Evolutionary conservation across 768 basidiomycete species (phyloP).

Genomic region (Goffeauzyma gilvescens): DNA sequence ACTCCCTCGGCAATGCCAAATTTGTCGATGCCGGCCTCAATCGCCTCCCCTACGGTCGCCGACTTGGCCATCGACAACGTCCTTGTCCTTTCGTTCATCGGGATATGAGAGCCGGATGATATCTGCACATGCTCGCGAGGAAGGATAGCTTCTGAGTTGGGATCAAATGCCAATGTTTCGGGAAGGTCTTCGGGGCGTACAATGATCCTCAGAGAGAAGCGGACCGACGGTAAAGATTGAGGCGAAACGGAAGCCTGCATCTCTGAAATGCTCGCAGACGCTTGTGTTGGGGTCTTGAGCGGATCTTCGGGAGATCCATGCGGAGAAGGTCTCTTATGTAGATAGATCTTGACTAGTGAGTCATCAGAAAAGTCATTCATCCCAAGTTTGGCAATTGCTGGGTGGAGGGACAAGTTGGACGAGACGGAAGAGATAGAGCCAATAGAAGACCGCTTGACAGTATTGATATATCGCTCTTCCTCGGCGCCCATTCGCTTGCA

Average conservation of each 20-base stretch:
- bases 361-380: slow-evolving; percentile 99
- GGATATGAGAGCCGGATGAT: slow-evolving; percentile 43
- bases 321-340: slow-evolving; percentile 49
- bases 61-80: slow-evolving; percentile 87
- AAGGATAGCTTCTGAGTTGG: slow-evolving; percentile 80
- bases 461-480: slow-evolving; percentile 38
- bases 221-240: slow-evolving; percentile 61
- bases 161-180: slow-evolving; percentile 86
- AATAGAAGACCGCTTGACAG: slow-evolving; percentile 79
- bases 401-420: slow-evolving; percentile 81
- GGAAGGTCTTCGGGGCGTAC: slow-evolving; percentile 83
- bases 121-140: slow-evolving; percentile 37
- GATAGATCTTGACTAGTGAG: slow-evolving; percentile 86
- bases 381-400: slow-evolving; percentile 76
- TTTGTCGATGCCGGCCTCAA: slow-evolving; percentile 73
- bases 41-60: slow-evolving; percentile 86
- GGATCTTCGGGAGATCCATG: no score
- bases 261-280: no score
- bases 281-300: no score
- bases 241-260: no score
- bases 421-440: slow-evolving; percentile 86
- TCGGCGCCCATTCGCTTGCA: slow-evolving; percentile 41
- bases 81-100: slow-evolving; percentile 49
- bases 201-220: slow-evolving; percentile 69
- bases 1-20: slow-evolving; percentile 95